Evolutionary conservation across 495 filamentous ascomycete species (phyloP).

Genomic region (Hypoxylon lenormandii): DNA sequence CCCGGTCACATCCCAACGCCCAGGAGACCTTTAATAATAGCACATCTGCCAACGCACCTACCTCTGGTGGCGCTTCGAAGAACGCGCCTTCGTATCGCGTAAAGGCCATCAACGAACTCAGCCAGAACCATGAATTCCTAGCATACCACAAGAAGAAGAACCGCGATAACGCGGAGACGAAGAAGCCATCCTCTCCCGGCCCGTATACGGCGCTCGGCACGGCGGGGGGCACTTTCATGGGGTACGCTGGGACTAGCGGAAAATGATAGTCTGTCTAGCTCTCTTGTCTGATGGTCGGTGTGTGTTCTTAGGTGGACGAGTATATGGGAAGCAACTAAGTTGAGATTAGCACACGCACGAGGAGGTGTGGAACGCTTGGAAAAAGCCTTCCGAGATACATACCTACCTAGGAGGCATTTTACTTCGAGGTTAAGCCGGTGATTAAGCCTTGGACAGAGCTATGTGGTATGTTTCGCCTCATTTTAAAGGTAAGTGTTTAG

Average conservation of each 20-base stretch:
- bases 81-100: conserved; percentile 1
- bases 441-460: too few species aligned
- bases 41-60: neutral
- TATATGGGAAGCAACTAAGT: too few species aligned
- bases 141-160: neutral
- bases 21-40: neutral
- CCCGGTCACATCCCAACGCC: neutral
- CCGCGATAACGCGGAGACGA: neutral
- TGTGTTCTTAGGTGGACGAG: too few species aligned
- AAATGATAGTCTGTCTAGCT: neutral
- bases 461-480: too few species aligned
- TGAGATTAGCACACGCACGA: too few species aligned
- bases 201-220: conserved; percentile 15
- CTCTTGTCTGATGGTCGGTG: too few species aligned
- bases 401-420: too few species aligned
- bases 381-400: too few species aligned
- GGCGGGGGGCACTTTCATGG: conserved; percentile 17
- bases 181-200: neutral
- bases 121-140: neutral
- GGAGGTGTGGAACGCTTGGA: too few species aligned
- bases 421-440: too few species aligned
- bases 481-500: too few species aligned
- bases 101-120: conserved; percentile 12
- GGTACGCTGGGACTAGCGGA: neutral
- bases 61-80: neutral